Evolutionary conservation across 768 basidiomycete genomes (phyloP).

Genomic region (Kwoniella heveanensis): DNA sequence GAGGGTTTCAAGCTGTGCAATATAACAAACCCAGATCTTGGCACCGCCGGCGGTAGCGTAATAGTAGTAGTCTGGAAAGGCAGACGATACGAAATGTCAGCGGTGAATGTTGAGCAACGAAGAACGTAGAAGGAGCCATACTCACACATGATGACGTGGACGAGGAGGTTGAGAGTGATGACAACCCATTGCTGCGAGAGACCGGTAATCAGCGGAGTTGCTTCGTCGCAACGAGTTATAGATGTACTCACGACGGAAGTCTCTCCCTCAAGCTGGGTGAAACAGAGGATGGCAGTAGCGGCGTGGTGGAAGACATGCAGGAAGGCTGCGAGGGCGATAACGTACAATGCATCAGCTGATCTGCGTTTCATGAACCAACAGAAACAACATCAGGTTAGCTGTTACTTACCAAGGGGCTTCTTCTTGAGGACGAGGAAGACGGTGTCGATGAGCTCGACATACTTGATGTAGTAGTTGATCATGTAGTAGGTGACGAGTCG

Average conservation of each 20-base stretch:
- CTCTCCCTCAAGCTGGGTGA: constrained; percentile 87
- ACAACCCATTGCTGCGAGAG: constrained; percentile 87
- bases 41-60: constrained; percentile 96
- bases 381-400: no score
- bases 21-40: constrained; percentile 77
- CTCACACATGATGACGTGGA: constrained; percentile 98
- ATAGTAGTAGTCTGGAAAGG: constrained; percentile 89
- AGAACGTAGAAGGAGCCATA: constrained; percentile 38
- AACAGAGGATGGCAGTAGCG: constrained; percentile 93
- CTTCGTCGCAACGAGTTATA: neutral
- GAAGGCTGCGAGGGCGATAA: constrained; percentile 67
- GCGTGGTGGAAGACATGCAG: constrained; percentile 99
- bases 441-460: constrained; percentile 93
- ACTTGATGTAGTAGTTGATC: constrained; percentile 99
- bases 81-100: neutral
- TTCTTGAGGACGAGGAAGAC: constrained; percentile 97
- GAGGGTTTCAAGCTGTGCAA: neutral
- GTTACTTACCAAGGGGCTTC: constrained; percentile 83
- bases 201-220: constrained; percentile 3
- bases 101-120: neutral
- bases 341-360: neutral
- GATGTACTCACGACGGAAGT: constrained; percentile 78
- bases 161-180: constrained; percentile 82
- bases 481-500: constrained; percentile 95
- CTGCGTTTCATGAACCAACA: neutral